Conservation (phyloP, 2,329 filamentous ascomycete genomes). For the Botrytis porri region DNA sequence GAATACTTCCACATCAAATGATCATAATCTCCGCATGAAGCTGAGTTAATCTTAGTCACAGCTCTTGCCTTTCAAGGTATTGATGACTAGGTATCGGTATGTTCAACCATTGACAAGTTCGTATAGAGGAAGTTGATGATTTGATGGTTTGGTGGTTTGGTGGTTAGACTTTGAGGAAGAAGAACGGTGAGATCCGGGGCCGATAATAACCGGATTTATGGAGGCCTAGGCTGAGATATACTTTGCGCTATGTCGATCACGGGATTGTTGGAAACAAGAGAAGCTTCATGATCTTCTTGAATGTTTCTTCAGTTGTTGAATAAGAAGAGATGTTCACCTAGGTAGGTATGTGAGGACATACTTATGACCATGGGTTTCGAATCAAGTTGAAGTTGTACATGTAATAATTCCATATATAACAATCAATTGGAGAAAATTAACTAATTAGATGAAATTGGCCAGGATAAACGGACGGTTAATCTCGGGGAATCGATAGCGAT, state of each 20-base stretch:
- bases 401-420: not conserved
- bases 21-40: not conserved
- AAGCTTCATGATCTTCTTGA: not conserved
- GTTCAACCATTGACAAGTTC: not conserved
- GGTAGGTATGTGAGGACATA: not conserved
- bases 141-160: not conserved
- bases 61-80: conserved; percentile 10
- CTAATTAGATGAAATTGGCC: not conserved
- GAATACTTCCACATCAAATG: conserved; percentile 14
- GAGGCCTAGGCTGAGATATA: not conserved
- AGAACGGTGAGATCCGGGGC: conserved; percentile 11
- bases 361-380: not conserved
- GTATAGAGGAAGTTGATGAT: not conserved
- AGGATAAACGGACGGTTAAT: not conserved
- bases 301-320: not conserved
- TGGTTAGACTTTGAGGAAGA: not conserved
- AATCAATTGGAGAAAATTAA: not conserved
- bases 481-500: not conserved
- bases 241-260: not conserved
- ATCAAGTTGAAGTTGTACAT: not conserved
- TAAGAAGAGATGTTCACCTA: not conserved
- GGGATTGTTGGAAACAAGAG: not conserved
- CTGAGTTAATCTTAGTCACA: conserved; percentile 14
- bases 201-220: conserved; percentile 8
- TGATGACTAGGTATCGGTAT: not conserved